Evolutionary conservation across 192 early-diverging fungal genomes (phyloP), one percentile per base, ranked within the genome.

Genomic region (Umbelopsis ramanniana): DNA sequence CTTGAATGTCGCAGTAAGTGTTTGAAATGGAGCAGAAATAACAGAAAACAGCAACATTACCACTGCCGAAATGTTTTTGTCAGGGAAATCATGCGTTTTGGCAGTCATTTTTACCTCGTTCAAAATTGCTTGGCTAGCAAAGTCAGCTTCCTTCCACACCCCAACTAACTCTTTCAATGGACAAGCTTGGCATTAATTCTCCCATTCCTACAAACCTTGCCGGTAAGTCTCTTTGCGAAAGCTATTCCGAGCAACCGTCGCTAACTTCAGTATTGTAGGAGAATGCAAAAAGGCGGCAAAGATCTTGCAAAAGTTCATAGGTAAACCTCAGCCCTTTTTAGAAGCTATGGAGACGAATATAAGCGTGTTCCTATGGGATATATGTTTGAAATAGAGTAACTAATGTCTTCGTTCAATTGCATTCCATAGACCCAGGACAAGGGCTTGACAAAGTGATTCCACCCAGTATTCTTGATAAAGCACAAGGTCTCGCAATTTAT

Each of bases 401-500:
- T 72, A 11, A 60, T 12, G 21, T 35, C 35, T 19, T 43, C 7
- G 9, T 1, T 23, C 6, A 22, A 55, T 29, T 17, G 4, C 35
- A 15, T 45, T n/a, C 69, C n/a, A 67, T 69, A 80, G 79, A 76
- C 29, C 75, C 79, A 15, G 79, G 78, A 23, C 73, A 85, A 45
- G 86, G 86, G 0, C 57, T 81, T 3, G 88, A 90, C 76, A 86
- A 85, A 76, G 74, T 88, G 40, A 90, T 90, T 66, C 89, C 89
- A 46, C 71, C 82, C 21, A 55, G 74, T 45, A 83, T 90, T 55
- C 72, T 89, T 12, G 79, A 75, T 63, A 89, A 91, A 60, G 92
- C 92, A 26, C 91, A 92, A 76, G 95, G 95, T 8, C 81, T 96
- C 15, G 95, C 95, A 26, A 90, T 96, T 23, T 73, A 94, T 72